These are phyloP conservation scores for Annulohypoxylon bovei DNA, from an alignment of 495 filamentous ascomycete genomes.

Conservation along the genomic window DNA sequence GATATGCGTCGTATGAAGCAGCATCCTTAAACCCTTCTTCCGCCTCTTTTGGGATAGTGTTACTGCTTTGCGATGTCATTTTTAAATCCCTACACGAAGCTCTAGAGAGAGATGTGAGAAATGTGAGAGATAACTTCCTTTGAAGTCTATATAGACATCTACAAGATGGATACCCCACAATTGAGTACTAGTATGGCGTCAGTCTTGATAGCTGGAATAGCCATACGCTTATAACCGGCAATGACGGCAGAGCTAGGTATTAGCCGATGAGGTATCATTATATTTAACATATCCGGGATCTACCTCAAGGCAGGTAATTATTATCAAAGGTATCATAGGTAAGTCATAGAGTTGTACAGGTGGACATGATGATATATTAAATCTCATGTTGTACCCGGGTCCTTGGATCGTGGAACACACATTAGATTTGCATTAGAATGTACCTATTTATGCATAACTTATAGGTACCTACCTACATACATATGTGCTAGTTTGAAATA, in stretches of 20 bases:
- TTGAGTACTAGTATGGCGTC: conserved; percentile 24
- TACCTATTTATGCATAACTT: neutral
- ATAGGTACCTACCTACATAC: no score
- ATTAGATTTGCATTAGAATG: neutral
- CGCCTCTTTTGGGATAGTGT: conserved; percentile 42
- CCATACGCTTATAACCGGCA: neutral
- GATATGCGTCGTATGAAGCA: conserved; percentile 65
- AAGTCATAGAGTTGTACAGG: neutral
- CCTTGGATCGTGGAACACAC: neutral
- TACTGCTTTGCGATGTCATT: conserved; percentile 37
- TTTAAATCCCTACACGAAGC: neutral
- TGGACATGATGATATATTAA: neutral
- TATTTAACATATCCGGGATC: neutral
- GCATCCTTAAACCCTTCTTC: conserved; percentile 66
- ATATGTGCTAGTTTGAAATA: no score
- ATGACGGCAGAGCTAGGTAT: conserved; percentile 2
- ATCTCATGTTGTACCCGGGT: neutral
- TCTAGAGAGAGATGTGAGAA: neutral
- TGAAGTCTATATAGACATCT: neutral
- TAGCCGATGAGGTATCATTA: conserved; percentile 5
- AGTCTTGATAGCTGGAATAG: conserved; percentile 15
- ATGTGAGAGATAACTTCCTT: neutral
- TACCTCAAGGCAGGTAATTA: neutral
- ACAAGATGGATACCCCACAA: conserved; percentile 6
- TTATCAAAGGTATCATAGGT: neutral